A percentile compares a stretch with the other conserved stretches of the same genome.
Evolutionary conservation across 495 filamentous ascomycete genomes (phyloP).

Genomic region (Penicillium angulare): DNA sequence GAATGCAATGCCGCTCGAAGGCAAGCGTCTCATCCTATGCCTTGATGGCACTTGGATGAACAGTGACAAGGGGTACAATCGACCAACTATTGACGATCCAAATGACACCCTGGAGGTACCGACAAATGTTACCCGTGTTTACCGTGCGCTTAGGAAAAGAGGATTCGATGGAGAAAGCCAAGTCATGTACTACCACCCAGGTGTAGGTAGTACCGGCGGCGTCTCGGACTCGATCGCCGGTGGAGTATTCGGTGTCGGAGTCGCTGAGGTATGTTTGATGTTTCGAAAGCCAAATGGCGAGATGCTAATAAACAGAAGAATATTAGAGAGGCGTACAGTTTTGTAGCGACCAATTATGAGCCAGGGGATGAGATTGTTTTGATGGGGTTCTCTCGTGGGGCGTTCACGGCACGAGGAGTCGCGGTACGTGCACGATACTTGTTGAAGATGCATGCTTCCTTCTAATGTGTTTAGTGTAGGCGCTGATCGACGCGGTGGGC

Average conservation of each 20-base stretch:
- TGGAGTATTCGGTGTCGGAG: constrained; percentile 49
- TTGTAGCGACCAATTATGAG: constrained; percentile 64
- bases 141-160: constrained; percentile 33
- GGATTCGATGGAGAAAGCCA: constrained; percentile 34
- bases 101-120: constrained; percentile 31
- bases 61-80: constrained; percentile 22
- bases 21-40: constrained; percentile 38
- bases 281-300: background rate
- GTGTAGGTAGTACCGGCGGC: constrained; percentile 48
- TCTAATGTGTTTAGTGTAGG: constrained; percentile 28
- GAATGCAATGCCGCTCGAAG: constrained; percentile 10
- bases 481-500: constrained; percentile 60
- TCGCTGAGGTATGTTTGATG: constrained; percentile 39
- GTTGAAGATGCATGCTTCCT: background rate
- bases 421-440: constrained; percentile 6
- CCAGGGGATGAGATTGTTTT: constrained; percentile 69
- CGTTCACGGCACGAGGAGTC: constrained; percentile 68
- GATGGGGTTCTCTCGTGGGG: constrained; percentile 69
- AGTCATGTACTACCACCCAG: constrained; percentile 54
- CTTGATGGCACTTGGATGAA: constrained; percentile 48
- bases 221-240: constrained; percentile 44
- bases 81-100: constrained; percentile 14
- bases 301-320: constrained; percentile 38
- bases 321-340: constrained; percentile 65
- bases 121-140: constrained; percentile 45